Conservation (phyloP, 2,329 filamentous ascomycete species). For the Pyrenochaeta sp. region DNA sequence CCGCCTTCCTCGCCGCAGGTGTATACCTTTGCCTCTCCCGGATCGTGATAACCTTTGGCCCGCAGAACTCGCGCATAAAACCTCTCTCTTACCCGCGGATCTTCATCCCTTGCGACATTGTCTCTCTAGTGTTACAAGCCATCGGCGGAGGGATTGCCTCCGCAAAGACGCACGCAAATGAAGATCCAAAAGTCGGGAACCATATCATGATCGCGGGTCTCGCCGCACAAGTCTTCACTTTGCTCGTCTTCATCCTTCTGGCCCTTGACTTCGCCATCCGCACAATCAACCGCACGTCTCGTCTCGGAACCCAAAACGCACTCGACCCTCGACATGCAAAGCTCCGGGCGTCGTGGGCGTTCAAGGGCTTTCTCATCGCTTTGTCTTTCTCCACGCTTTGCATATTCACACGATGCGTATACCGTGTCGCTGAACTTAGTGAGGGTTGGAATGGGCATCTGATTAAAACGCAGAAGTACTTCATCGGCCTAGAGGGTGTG, state of each 20-base stretch:
- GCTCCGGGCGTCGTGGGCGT: slow-evolving; percentile 50
- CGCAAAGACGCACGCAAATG: slow-evolving; percentile 37
- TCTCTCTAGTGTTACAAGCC: slow-evolving; percentile 57
- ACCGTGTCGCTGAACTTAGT: slow-evolving; percentile 71
- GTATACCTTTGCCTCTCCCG: slow-evolving; percentile 70
- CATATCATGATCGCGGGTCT: slow-evolving; percentile 58
- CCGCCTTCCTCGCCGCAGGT: slow-evolving; percentile 67
- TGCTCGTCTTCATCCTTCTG: slow-evolving; percentile 53
- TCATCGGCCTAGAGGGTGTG: slow-evolving; percentile 50
- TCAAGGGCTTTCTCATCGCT: slow-evolving; percentile 64
- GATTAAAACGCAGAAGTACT: slow-evolving; percentile 56
- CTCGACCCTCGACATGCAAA: slow-evolving; percentile 36
- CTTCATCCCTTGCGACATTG: slow-evolving; percentile 60
- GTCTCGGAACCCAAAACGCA: slow-evolving; percentile 31
- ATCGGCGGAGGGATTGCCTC: slow-evolving; percentile 55
- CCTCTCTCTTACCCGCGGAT: slow-evolving; percentile 59
- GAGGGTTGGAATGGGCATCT: slow-evolving; percentile 69
- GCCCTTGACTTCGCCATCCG: slow-evolving; percentile 52
- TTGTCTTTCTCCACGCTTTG: slow-evolving; percentile 66
- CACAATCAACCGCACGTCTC: slow-evolving; percentile 29
- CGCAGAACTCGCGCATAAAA: slow-evolving; percentile 53
- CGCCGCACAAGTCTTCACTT: slow-evolving; percentile 54
- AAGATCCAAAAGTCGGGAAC: slow-evolving; percentile 50
- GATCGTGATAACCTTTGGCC: slow-evolving; percentile 52
- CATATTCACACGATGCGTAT: slow-evolving; percentile 71